Percentiles rank a stretch among this genome's conserved stretches.
phyloP scores from a whole-genome alignment of 2,329 filamentous ascomycete species.

The Acephala macrosclerotiorum region DNA sequence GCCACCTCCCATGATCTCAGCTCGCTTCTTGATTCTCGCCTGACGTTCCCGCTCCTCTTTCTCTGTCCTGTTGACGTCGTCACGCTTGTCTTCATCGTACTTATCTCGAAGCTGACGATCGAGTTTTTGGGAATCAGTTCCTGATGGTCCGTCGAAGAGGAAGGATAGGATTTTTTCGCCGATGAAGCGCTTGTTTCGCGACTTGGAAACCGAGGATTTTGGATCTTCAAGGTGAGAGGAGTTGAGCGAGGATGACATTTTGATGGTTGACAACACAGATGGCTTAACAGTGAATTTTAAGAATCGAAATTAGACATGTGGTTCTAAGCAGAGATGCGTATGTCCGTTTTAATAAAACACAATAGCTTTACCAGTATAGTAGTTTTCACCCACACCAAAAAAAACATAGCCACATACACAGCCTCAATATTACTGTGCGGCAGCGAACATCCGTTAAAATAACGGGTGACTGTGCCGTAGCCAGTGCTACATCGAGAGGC shows the following conservation, averaged over 20 bases:
- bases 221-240: too few relatives aligned
- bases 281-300: too few relatives aligned
- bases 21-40: not conserved
- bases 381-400: too few relatives aligned
- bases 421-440: too few relatives aligned
- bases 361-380: too few relatives aligned
- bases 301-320: too few relatives aligned
- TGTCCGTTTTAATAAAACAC: too few relatives aligned
- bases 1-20: not conserved
- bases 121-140: not conserved
- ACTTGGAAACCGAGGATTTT: not conserved
- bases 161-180: constrained; percentile 3
- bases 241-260: not conserved
- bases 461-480: too few relatives aligned
- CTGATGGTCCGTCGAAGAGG: not conserved
- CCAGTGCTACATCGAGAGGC: too few relatives aligned
- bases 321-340: too few relatives aligned
- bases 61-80: not conserved
- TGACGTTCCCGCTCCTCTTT: not conserved
- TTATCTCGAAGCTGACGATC: constrained; percentile 2
- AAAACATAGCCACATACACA: too few relatives aligned
- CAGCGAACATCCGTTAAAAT: too few relatives aligned
- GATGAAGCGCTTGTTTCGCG: not conserved
- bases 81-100: constrained; percentile 3
- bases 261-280: not conserved